A percentile compares a stretch with the other conserved stretches of the same genome.
phyloP scores from a whole-genome alignment of 23 red algal species.

The Gracilaria caudata region DNA sequence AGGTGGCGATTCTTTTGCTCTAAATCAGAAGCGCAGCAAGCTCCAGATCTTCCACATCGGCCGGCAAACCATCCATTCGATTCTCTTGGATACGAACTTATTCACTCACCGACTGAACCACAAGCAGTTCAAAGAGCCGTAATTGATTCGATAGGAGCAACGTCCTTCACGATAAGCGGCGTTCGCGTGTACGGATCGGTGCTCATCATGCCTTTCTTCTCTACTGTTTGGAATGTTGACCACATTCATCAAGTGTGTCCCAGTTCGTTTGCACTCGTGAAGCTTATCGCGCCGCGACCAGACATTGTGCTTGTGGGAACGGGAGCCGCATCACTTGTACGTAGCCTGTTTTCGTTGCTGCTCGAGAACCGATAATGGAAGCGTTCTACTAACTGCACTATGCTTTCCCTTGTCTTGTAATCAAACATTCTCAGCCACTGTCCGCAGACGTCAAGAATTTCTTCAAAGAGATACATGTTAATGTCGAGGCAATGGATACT shows the following conservation, averaged over 20 bases:
- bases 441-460: conserved; percentile 36
- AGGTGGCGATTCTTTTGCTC: background rate
- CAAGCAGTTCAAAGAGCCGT: conserved; percentile 21
- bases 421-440: background rate
- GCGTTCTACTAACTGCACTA: background rate
- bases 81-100: conserved; percentile 24
- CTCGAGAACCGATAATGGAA: background rate
- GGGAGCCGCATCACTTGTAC: conserved; percentile 44
- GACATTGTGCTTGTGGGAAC: conserved; percentile 61
- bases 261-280: conserved; percentile 49
- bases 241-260: conserved; percentile 8
- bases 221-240: conserved; percentile 67
- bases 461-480: conserved; percentile 47
- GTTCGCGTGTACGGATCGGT: conserved; percentile 58
- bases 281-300: conserved; percentile 55
- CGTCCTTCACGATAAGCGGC: conserved; percentile 48
- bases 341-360: background rate
- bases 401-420: background rate
- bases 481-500: conserved; percentile 66
- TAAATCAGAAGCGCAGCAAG: background rate
- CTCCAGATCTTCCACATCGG: background rate
- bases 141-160: conserved; percentile 53
- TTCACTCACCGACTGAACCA: background rate
- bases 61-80: background rate
- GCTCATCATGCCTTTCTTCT: conserved; percentile 56